Evolutionary conservation across 495 filamentous ascomycete genomes (phyloP).

Genomic region (Xylaria intraflava): DNA sequence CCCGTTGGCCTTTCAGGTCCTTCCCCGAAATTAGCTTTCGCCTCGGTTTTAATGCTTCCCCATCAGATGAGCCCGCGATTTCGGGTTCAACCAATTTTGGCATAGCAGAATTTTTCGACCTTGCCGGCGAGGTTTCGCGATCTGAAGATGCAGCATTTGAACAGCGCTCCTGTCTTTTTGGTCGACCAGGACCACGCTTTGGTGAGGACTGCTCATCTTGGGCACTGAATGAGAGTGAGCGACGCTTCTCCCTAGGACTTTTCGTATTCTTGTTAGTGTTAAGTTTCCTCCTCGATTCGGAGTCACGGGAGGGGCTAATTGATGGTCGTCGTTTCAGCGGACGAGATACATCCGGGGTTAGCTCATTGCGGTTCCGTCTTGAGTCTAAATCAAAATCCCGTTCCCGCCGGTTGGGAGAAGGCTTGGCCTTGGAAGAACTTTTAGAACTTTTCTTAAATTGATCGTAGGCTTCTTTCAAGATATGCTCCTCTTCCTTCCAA

Average conservation of each 20-base stretch:
- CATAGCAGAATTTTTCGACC: conserved; percentile 35
- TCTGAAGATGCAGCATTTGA: conserved; percentile 44
- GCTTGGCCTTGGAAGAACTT: conserved; percentile 32
- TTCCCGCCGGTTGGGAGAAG: conserved; percentile 49
- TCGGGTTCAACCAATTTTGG: conserved; percentile 45
- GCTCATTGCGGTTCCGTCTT: conserved; percentile 45
- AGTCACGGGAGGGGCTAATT: conserved; percentile 37
- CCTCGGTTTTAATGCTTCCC: conserved; percentile 49
- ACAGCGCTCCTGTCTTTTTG: conserved; percentile 43
- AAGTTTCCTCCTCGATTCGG: conserved; percentile 32
- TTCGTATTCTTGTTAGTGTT: conserved; percentile 26
- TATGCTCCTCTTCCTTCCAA: conserved; percentile 83
- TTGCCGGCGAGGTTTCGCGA: conserved; percentile 44
- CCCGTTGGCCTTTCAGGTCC: conserved; percentile 50
- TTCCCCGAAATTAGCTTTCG: conserved; percentile 55
- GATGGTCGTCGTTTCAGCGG: conserved; percentile 43
- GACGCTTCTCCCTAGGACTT: conserved; percentile 39
- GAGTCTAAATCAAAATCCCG: conserved; percentile 52
- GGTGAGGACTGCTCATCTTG: conserved; percentile 37
- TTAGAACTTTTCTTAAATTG: conserved; percentile 47
- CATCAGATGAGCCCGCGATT: conserved; percentile 42
- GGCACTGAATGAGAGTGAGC: conserved; percentile 32
- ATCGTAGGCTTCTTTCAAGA: conserved; percentile 75
- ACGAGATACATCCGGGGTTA: conserved; percentile 31
- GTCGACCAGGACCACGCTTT: conserved; percentile 42